phyloP scores from a whole-genome alignment of 2,329 filamentous ascomycete species.

The Pestalotiopsis fici region DNA sequence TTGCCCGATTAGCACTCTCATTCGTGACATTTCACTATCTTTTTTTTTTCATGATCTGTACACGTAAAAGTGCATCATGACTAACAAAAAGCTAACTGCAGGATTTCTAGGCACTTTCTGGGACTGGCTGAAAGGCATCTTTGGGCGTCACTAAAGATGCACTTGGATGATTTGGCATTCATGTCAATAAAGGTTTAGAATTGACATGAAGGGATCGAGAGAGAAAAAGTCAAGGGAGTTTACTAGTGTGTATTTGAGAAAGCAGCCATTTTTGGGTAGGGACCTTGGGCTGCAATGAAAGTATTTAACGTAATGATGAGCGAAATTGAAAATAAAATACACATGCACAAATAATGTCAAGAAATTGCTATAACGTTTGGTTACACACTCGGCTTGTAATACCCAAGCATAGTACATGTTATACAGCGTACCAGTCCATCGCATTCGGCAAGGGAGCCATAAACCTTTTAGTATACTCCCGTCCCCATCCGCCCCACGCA shows the following conservation, averaged over 20 bases:
- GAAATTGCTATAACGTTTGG: too few relatives aligned
- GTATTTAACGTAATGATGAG: neutral
- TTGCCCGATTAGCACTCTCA: neutral
- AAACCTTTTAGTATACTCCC: too few relatives aligned
- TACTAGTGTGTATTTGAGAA: neutral
- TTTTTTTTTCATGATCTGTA: neutral
- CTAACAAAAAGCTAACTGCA: neutral
- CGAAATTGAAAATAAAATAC: neutral
- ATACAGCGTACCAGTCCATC: too few relatives aligned
- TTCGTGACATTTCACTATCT: neutral
- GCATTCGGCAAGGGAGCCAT: too few relatives aligned
- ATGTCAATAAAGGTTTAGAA: too few relatives aligned
- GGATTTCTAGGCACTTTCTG: neutral
- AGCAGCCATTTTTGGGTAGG: neutral
- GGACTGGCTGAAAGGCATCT: slow-evolving; percentile 1
- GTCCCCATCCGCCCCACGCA: too few relatives aligned
- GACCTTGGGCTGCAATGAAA: neutral
- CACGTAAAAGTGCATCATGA: neutral
- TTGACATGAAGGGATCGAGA: too few relatives aligned
- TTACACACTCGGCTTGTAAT: too few relatives aligned
- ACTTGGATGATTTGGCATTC: too few relatives aligned
- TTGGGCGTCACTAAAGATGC: neutral
- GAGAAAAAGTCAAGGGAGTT: neutral
- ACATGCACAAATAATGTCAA: too few relatives aligned
- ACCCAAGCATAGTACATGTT: too few relatives aligned